Percentiles rank a stretch among this genome's conserved stretches.
Conservation (phyloP, 164 flowering plant genomes). For the Nymphaea thermarum region DNA sequence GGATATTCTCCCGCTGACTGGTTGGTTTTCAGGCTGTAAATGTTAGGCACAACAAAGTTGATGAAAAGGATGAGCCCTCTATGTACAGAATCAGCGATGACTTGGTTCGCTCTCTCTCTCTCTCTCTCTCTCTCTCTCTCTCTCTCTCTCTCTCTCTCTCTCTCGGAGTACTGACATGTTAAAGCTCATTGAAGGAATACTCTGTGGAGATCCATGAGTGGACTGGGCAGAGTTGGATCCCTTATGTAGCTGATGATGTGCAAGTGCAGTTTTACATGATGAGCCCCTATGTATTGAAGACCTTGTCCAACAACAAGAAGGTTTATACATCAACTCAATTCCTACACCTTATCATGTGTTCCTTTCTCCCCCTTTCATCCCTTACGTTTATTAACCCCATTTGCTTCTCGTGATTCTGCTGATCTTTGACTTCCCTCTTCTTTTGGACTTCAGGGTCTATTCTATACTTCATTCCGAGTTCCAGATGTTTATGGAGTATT, state of each 20-base stretch:
- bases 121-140: neutral
- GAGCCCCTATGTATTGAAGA: conserved; percentile 97
- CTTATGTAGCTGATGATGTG: conserved; percentile 84
- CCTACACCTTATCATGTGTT: neutral
- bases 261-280: conserved; percentile 99
- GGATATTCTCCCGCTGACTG: neutral
- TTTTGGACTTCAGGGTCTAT: conserved; percentile 46
- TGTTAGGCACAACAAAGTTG: conserved; percentile 73
- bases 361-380: no score
- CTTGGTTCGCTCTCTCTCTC: conserved; percentile 32
- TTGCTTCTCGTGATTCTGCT: neutral
- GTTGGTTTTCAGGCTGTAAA: conserved; percentile 47
- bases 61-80: conserved; percentile 81
- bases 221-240: conserved; percentile 91
- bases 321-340: conserved; percentile 16
- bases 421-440: neutral
- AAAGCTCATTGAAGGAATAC: conserved; percentile 50
- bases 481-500: conserved; percentile 99
- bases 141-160: neutral
- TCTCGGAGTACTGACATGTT: neutral
- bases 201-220: conserved; percentile 89
- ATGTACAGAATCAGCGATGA: conserved; percentile 91
- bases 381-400: no score
- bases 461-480: conserved; percentile 68
- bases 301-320: conserved; percentile 64